Base-by-base conservation (phyloP, 2,329 filamentous ascomycete species). In the Boeremia lycopersici region DNA sequence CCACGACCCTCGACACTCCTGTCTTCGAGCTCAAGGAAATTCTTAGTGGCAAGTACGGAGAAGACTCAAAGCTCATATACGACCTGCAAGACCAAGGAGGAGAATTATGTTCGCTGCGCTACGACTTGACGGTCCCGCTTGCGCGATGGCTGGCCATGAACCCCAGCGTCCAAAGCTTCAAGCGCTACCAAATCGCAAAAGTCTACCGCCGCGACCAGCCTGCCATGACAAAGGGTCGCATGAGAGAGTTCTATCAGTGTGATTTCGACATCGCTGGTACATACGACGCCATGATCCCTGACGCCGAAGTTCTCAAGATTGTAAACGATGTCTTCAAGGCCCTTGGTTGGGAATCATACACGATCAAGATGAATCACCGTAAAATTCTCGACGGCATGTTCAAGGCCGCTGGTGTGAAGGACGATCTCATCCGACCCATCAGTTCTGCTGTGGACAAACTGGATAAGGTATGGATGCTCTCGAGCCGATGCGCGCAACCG, bases 181-280 rank as follows among this genome's bases (percentile, higher is more conserved):
- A 96, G 81, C 86, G 93, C 69, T 97, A 96, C 76, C 92, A 96
- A 79, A 93, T 98, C 65, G 92, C 91, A 65, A 96, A 96, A 79
- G 93, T 96, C 46, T 93, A 92, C 78, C 83, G 89, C 59, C 80
- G 89, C 73, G 89, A 93, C 74, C 89, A 92, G 74, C 89, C 89
- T 23, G 69, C 70, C 8, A 91, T 97, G 79, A 90, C 89, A 59
- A 95, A 96, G 74, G 93, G 93, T 46, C 86, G 93, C 48, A 95
- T 96, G 89, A 86, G 93, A 70, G 93, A 97, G 77, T 96, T 96
- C 77, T 96, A 96, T 79, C 93, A 97, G 77, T 97, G 93, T 79
- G 93, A 98, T 78, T 96, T 97, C 71, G 93, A 97, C 73, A 93
- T 97, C 77, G 93, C 93, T 11, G 69, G 93, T 57, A 81, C 79